phyloP scores from a whole-genome alignment of 2,329 filamentous ascomycete genomes.

The Penicillium sp. region DNA sequence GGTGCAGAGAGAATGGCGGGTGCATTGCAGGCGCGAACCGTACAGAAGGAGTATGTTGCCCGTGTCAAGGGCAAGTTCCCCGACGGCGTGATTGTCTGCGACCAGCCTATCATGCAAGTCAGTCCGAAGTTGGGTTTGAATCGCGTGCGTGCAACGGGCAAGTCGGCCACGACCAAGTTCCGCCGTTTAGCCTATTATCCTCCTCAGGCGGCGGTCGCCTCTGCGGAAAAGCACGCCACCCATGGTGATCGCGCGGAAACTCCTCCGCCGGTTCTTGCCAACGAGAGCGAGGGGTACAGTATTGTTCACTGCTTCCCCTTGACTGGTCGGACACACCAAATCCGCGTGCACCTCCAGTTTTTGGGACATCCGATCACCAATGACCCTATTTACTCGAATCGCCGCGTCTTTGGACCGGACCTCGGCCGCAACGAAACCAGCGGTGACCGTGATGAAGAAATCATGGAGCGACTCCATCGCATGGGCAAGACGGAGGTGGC shows the following conservation, averaged over 20 bases:
- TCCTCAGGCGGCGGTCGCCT: conserved; percentile 28
- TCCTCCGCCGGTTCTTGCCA: conserved; percentile 36
- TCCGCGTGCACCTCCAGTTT: conserved; percentile 92
- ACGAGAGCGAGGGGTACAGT: conserved; percentile 73
- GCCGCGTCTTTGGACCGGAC: conserved; percentile 81
- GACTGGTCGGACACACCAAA: conserved; percentile 91
- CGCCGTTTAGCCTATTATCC: conserved; percentile 91
- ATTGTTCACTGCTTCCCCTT: conserved; percentile 92
- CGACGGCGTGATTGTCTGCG: conserved; percentile 85
- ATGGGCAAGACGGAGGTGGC: conserved; percentile 96
- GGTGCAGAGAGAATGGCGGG: conserved; percentile 75
- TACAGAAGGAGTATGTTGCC: conserved; percentile 94
- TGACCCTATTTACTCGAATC: conserved; percentile 96
- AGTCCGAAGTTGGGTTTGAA: conserved; percentile 95
- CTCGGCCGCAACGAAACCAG: conserved; percentile 70
- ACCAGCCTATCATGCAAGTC: conserved; percentile 90
- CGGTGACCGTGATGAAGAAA: conserved; percentile 79
- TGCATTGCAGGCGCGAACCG: conserved; percentile 76
- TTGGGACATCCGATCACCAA: conserved; percentile 95
- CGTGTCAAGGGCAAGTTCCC: conserved; percentile 90
- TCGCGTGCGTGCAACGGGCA: conserved; percentile 89
- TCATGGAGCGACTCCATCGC: conserved; percentile 77
- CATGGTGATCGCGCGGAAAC: conserved; percentile 31
- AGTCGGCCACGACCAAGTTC: conserved; percentile 87
- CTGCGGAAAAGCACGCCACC: conserved; percentile 22